Percentiles rank a stretch among this genome's conserved stretches.
These are phyloP conservation scores for Rhodomyrtus tomentosa DNA, from an alignment of 345 rosid species.

Conservation along the genomic window DNA sequence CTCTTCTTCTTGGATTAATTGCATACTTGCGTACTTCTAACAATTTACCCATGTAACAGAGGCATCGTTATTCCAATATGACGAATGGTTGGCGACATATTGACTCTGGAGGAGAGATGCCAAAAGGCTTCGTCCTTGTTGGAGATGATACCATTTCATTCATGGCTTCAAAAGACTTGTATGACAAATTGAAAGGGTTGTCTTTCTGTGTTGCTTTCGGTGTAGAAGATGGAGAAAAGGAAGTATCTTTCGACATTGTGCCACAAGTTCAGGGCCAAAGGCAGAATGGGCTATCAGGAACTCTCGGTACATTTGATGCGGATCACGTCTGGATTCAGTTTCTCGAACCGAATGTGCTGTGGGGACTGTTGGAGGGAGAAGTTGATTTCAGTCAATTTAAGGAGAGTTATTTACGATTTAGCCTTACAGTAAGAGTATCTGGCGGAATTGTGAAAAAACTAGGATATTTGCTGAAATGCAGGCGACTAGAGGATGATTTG, in stretches of 20 bases:
- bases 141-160: neutral
- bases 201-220: neutral
- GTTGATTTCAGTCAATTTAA: neutral
- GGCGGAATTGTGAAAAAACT: neutral
- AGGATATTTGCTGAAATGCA: neutral
- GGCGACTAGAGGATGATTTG: neutral
- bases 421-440: neutral
- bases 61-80: neutral
- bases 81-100: accelerated
- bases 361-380: neutral
- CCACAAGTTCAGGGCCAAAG: neutral
- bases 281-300: neutral
- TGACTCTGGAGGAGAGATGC: neutral
- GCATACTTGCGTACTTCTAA: neutral
- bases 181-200: neutral
- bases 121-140: neutral
- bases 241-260: neutral
- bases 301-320: neutral
- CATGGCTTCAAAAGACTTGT: neutral
- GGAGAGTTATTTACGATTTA: neutral
- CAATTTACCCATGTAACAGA: neutral
- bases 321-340: neutral
- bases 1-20: neutral
- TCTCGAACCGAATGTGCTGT: neutral
- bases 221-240: neutral